These are phyloP conservation scores for Tephrocybe sp. DNA, from an alignment of 768 basidiomycete genomes.

Conservation along the genomic window DNA sequence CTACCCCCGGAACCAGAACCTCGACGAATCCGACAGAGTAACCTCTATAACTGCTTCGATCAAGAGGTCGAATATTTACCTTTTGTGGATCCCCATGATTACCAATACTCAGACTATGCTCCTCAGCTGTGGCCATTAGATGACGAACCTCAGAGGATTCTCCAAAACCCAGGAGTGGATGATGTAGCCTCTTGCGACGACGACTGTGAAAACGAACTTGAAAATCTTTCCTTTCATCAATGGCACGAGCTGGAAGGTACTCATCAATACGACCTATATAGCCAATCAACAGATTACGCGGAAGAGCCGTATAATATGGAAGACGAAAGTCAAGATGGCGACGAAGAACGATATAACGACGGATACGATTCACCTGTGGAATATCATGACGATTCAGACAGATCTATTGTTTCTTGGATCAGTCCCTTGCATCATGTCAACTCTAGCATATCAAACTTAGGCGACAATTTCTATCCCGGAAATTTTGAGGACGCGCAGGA, in stretches of 20 bases:
- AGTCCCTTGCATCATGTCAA: neutral
- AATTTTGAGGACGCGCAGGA: slow-evolving; percentile 1
- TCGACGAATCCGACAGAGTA: neutral
- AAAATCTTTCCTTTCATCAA: neutral
- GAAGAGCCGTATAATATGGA: neutral
- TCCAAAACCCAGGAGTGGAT: neutral
- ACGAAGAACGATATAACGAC: neutral
- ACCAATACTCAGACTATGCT: slow-evolving; percentile 12
- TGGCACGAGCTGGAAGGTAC: slow-evolving; percentile 7
- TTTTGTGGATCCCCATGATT: slow-evolving; percentile 11
- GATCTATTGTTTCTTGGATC: neutral
- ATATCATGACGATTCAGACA: neutral
- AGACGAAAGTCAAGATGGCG: neutral
- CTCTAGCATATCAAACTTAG: neutral
- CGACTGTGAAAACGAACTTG: neutral
- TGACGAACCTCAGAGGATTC: neutral
- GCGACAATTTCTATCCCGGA: neutral
- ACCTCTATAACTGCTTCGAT: neutral
- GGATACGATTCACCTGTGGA: neutral
- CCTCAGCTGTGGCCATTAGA: no score
- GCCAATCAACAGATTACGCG: neutral
- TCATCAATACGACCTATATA: neutral
- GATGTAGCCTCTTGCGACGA: neutral
- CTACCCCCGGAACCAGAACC: neutral
- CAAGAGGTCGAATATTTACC: slow-evolving; percentile 4